A percentile compares a stretch with the other conserved stretches of the same genome.
phyloP scores from a whole-genome alignment of 257 asterid species.

The Mitragyna speciosa region DNA sequence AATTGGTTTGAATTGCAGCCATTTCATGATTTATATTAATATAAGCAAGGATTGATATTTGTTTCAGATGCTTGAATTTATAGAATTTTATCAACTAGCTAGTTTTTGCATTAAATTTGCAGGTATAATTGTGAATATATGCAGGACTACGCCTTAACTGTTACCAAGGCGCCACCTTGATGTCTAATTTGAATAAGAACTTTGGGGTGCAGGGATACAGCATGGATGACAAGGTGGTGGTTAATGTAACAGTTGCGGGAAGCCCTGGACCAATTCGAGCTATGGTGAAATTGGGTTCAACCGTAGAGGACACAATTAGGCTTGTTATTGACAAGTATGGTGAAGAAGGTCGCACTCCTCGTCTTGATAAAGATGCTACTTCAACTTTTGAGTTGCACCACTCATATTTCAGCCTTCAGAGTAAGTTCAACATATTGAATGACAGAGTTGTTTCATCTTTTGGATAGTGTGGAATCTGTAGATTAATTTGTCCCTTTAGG shows the following conservation, averaged over 20 bases:
- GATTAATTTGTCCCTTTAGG: background rate
- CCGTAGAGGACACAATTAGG: conserved; percentile 56
- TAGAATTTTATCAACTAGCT: background rate
- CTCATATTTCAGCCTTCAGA: conserved; percentile 68
- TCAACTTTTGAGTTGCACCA: conserved; percentile 52
- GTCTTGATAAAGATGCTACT: conserved; percentile 39
- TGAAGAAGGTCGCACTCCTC: conserved; percentile 73
- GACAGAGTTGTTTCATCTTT: no score
- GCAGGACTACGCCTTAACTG: conserved; percentile 1
- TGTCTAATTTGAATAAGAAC: background rate
- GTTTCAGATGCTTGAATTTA: background rate
- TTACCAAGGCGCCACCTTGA: background rate
- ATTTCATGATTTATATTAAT: no score
- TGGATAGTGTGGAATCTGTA: no score
- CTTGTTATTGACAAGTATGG: conserved; percentile 49
- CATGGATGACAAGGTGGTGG: conserved; percentile 69
- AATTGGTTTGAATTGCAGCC: background rate
- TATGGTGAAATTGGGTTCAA: conserved; percentile 67
- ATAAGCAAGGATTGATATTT: background rate
- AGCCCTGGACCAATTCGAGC: conserved; percentile 74
- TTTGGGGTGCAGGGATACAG: conserved; percentile 38
- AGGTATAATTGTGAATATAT: background rate
- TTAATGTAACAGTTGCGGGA: conserved; percentile 70
- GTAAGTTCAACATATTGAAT: conserved; percentile 36
- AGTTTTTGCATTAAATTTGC: background rate